Evolutionary conservation across 192 early-diverging fungal genomes (phyloP).

Genomic region (Irineochytrium annulatum): DNA sequence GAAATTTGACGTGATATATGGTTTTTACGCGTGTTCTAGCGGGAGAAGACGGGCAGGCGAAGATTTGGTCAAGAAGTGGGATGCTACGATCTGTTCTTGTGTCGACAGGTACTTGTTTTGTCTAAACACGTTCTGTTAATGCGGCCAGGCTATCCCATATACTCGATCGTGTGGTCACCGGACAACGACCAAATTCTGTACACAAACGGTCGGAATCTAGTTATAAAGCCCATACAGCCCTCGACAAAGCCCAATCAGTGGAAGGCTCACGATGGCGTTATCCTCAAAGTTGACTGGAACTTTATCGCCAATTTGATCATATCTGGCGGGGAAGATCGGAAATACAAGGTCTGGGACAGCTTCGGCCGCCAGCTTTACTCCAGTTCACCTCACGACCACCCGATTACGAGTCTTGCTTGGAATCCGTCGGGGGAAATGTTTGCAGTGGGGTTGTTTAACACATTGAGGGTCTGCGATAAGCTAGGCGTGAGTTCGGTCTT

Average conservation of each 20-base stretch:
- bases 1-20: background rate
- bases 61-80: constrained; percentile 59
- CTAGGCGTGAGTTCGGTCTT: constrained; percentile 35
- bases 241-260: constrained; percentile 51
- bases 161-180: constrained; percentile 49
- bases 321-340: constrained; percentile 59
- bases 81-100: constrained; percentile 54
- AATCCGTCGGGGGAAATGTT: constrained; percentile 56
- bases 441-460: constrained; percentile 54
- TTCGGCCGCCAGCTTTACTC: constrained; percentile 54
- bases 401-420: constrained; percentile 55
- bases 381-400: constrained; percentile 43
- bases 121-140: background rate
- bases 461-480: constrained; percentile 51
- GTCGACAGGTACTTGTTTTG: constrained; percentile 17
- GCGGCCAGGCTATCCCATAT: constrained; percentile 44
- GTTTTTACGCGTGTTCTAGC: constrained; percentile 17
- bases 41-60: constrained; percentile 53
- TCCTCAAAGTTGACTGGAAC: constrained; percentile 56
- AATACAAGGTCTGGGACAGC: constrained; percentile 59
- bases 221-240: constrained; percentile 56
- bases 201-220: constrained; percentile 49
- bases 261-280: constrained; percentile 59
- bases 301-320: constrained; percentile 49
- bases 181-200: constrained; percentile 53